phyloP scores from a whole-genome alignment of 176 grass and related monocot genomes.

The Phyllostachys edulis region DNA sequence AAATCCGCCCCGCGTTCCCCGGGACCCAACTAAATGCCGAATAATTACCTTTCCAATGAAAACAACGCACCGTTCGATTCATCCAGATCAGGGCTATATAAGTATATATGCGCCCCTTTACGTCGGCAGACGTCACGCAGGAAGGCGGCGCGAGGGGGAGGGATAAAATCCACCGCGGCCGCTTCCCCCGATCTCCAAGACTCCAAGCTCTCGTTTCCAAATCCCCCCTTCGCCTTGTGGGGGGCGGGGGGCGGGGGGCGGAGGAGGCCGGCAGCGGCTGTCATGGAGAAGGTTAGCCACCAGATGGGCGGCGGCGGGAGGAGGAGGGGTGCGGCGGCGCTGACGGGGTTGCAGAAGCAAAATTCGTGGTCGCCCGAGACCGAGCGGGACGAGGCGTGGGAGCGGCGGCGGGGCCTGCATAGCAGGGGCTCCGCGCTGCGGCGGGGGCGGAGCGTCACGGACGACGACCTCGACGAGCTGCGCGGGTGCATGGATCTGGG shows the following conservation, averaged over 20 bases:
- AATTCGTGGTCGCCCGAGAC: conserved; percentile 84
- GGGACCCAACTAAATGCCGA: conserved; percentile 36
- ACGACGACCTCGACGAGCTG: conserved; percentile 81
- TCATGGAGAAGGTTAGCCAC: conserved; percentile 39
- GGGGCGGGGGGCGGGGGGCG: conserved; percentile 34
- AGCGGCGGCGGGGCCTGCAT: conserved; percentile 51
- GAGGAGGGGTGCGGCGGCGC: background rate
- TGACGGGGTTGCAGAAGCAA: conserved; percentile 59
- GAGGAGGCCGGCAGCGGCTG: conserved; percentile 3
- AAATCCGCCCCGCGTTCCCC: background rate
- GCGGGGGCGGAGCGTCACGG: conserved; percentile 60
- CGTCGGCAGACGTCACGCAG: conserved; percentile 38
- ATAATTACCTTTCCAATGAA: conserved; percentile 13
- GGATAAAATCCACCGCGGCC: conserved; percentile 31
- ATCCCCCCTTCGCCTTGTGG: conserved; percentile 36
- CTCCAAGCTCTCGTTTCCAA: conserved; percentile 11
- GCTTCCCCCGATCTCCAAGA: background rate
- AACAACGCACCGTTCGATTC: conserved; percentile 9
- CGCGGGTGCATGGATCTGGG: conserved; percentile 84
- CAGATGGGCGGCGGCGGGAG: background rate
- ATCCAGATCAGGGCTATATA: background rate
- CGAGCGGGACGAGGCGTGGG: conserved; percentile 77
- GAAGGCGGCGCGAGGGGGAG: conserved; percentile 3
- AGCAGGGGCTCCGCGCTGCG: conserved; percentile 17
- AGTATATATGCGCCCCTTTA: background rate